Percentiles rank a stretch among this genome's conserved stretches.
Evolutionary conservation across 352 stramenopile genomes (phyloP).

Genomic region (Phytophthora palmivora): DNA sequence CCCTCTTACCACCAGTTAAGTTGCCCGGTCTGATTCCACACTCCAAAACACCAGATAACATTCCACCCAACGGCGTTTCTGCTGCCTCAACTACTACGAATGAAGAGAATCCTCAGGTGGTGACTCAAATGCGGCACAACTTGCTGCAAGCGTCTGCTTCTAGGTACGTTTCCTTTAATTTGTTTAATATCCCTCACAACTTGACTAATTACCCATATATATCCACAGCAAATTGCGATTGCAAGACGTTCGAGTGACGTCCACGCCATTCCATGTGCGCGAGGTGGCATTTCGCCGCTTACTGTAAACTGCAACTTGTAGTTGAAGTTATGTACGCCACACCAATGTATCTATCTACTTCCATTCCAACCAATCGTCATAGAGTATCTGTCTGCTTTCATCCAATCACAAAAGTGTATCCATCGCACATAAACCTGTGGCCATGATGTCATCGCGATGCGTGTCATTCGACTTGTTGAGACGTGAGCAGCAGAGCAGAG

Average conservation of each 20-base stretch:
- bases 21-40: constrained; percentile 7
- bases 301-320: constrained; percentile 6
- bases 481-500: constrained; percentile 25
- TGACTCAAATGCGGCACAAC: constrained; percentile 37
- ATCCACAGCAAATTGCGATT: constrained; percentile 58
- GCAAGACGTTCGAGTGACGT: constrained; percentile 58
- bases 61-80: constrained; percentile 21
- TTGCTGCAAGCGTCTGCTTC: constrained; percentile 59
- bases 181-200: background rate
- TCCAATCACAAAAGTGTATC: constrained; percentile 40
- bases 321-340: constrained; percentile 19
- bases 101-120: constrained; percentile 13
- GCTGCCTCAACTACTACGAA: constrained; percentile 13
- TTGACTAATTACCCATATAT: background rate
- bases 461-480: constrained; percentile 25
- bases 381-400: constrained; percentile 17
- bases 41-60: constrained; percentile 10
- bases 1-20: constrained; percentile 35
- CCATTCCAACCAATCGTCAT: too few relatives aligned
- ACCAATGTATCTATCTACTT: constrained; percentile 10
- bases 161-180: constrained; percentile 47
- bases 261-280: constrained; percentile 71
- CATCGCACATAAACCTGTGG: constrained; percentile 27
- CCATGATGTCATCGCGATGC: constrained; percentile 26
- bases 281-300: constrained; percentile 68